A percentile compares a stretch with the other conserved stretches of the same genome.
Evolutionary conservation across 2,329 filamentous ascomycete species (phyloP).

Genomic region (Madurella fahalii): DNA sequence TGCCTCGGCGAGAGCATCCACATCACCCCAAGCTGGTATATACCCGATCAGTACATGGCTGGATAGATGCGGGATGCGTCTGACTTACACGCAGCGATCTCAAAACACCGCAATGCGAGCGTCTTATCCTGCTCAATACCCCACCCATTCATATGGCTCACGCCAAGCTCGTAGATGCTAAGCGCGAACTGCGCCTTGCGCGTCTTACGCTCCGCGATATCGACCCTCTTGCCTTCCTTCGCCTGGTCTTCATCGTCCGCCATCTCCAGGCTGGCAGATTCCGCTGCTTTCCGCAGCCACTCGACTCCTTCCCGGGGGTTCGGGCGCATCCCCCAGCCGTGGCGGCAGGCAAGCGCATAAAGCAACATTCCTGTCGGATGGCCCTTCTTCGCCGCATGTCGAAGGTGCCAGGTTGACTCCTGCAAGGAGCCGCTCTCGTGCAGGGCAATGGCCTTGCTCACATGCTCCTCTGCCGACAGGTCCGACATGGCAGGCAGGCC

Average conservation of each 20-base stretch:
- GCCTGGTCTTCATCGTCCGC: slow-evolving; percentile 70
- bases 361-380: slow-evolving; percentile 93
- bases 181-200: slow-evolving; percentile 91
- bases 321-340: slow-evolving; percentile 95
- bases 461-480: slow-evolving; percentile 80
- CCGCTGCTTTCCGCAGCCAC: slow-evolving; percentile 89
- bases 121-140: slow-evolving; percentile 89
- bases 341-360: slow-evolving; percentile 89
- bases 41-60: slow-evolving; percentile 15
- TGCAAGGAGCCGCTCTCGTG: slow-evolving; percentile 85
- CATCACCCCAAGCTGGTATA: slow-evolving; percentile 76
- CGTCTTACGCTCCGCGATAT: slow-evolving; percentile 69
- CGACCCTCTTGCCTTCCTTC: slow-evolving; percentile 60
- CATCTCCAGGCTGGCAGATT: slow-evolving; percentile 76
- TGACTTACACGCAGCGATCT: slow-evolving; percentile 79
- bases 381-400: slow-evolving; percentile 79
- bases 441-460: slow-evolving; percentile 82
- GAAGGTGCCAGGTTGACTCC: slow-evolving; percentile 93
- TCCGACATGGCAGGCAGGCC: slow-evolving; percentile 57
- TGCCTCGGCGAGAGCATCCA: slow-evolving; percentile 88
- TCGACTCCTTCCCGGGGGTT: slow-evolving; percentile 86
- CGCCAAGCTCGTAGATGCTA: slow-evolving; percentile 92
- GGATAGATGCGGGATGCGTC: not conserved
- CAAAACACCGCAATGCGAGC: slow-evolving; percentile 86
- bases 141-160: slow-evolving; percentile 98